These are phyloP conservation scores for Apiotrichum siamense DNA, from an alignment of 1,284 basidiomycete species.

Conservation along the genomic window DNA sequence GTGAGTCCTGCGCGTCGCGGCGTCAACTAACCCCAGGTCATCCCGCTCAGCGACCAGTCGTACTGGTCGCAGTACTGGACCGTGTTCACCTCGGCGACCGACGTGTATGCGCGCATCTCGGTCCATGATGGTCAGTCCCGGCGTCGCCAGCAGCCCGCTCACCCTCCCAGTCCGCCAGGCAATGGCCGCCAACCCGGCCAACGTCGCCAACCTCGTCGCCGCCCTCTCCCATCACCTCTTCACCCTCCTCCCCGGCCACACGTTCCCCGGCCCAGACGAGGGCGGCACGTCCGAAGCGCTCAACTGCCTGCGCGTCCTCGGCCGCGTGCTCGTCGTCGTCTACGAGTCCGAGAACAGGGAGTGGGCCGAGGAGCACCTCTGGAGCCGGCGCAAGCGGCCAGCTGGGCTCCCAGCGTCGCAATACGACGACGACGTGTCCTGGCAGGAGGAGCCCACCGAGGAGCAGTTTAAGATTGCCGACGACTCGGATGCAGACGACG, in stretches of 20 bases:
- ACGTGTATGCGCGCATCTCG: constrained; percentile 79
- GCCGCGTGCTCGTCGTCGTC: constrained; percentile 76
- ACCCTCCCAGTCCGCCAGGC: constrained; percentile 62
- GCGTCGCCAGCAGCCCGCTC: no score
- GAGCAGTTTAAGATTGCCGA: constrained; percentile 71
- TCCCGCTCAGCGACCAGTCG: constrained; percentile 58
- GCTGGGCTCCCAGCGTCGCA: background rate
- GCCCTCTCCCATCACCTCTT: constrained; percentile 69
- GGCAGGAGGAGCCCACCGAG: constrained; percentile 56
- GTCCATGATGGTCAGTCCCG: constrained; percentile 71
- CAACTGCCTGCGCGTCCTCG: constrained; percentile 78
- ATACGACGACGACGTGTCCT: background rate
- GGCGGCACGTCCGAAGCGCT: constrained; percentile 63
- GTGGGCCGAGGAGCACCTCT: constrained; percentile 14
- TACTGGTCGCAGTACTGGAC: constrained; percentile 84
- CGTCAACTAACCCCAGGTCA: constrained; percentile 53
- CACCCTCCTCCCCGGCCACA: constrained; percentile 71
- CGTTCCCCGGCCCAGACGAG: constrained; percentile 58
- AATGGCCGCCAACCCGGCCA: constrained; percentile 71
- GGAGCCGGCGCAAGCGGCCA: constrained; percentile 6
- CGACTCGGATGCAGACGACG: constrained; percentile 64
- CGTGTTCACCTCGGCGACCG: constrained; percentile 77
- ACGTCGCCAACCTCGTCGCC: constrained; percentile 71
- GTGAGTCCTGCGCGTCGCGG: constrained; percentile 56
- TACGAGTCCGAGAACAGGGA: constrained; percentile 61